Base-by-base conservation (phyloP, 2,329 filamentous ascomycete species). In the Plenodomus biglobosus region DNA sequence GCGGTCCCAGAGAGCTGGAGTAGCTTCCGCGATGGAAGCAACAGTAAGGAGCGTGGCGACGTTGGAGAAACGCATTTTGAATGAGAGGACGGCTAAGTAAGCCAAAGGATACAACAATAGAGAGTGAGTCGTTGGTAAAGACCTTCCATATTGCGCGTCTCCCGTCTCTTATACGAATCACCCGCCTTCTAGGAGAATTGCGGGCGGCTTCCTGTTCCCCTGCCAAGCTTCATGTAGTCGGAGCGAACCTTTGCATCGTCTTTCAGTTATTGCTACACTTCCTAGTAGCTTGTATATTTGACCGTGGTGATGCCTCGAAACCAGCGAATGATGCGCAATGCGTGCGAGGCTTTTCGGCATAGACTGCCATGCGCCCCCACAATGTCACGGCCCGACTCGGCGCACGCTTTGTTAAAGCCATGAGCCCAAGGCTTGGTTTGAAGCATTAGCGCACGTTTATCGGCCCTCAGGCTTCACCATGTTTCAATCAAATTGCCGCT, bases 1-100 rank as follows among this genome's bases (percentile, higher is more conserved):
- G 30, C 50, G 48, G 16, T 8, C 19, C 11, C 48, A 43, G 1
- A 38, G 15, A 4, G 53, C 11, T 5, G 59, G 58, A 18, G 52
- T 52, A 38, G 59, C 58, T 15, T 48, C 41, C n/a, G 50, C 47
- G 38, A 62, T 35, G 42, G 56, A 55, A 22, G 59, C 48, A 15
- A 61, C 19, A 11, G 58, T 44, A 40, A 60, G 48, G 19, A 62
- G 53, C n/a, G 59, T 46, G 30, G 54, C 56, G 37, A 48, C 55
- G 44, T 42, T 54, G 8, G 52, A 49, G 44, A 57, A 53, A 51
- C 53, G 59, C 59, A 62, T 62, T 1, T 51, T 54, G 48, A 59
- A 62, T 19, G 59, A 62, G 27, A 52, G 59, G 59, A 62, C 56
- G 56, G 59, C 58, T 52, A 38, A 35, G 15, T 32, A 17, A 44